These are phyloP conservation scores for Saturnispora ahearnii DNA, from an alignment of 805 yeast species.

Conservation along the genomic window DNA sequence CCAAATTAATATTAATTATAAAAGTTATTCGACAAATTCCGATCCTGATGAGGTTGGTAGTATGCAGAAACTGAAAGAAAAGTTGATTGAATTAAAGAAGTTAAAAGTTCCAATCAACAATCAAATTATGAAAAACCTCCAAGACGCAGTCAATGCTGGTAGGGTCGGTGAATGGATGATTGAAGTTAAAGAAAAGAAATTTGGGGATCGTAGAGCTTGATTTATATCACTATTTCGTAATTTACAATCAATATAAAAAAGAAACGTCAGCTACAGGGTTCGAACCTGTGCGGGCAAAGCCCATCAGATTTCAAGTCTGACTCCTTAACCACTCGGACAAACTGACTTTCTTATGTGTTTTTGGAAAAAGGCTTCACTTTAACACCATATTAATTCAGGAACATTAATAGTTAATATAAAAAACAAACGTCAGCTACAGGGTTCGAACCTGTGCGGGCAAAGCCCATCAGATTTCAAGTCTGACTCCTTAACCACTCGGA, in stretches of 20 bases:
- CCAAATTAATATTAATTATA: conserved; percentile 8
- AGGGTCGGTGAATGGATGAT: conserved; percentile 23
- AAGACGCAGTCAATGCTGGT: conserved; percentile 20
- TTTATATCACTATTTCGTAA: background rate
- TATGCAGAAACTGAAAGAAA: conserved; percentile 11
- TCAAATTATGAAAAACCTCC: conserved; percentile 15
- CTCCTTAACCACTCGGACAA: conserved; percentile 20
- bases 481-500: conserved; percentile 1
- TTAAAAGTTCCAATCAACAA: conserved; percentile 19
- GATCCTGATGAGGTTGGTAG: conserved; percentile 12
- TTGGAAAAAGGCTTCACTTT: too few relatives aligned
- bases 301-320: conserved; percentile 20
- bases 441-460: conserved; percentile 1
- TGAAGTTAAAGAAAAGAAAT: conserved; percentile 20
- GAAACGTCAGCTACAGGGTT: conserved; percentile 19
- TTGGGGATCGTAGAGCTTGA: conserved; percentile 21
- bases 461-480: conserved; percentile 1
- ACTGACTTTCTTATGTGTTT: conserved; percentile 7
- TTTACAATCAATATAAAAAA: conserved; percentile 1
- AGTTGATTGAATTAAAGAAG: conserved; percentile 18
- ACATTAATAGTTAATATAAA: background rate
- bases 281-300: conserved; percentile 20
- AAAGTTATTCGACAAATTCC: conserved; percentile 11
- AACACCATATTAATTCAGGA: too few relatives aligned
- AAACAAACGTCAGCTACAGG: background rate